phyloP scores from a whole-genome alignment of 768 basidiomycete genomes.

The Podaxis carcinomalis region DNA sequence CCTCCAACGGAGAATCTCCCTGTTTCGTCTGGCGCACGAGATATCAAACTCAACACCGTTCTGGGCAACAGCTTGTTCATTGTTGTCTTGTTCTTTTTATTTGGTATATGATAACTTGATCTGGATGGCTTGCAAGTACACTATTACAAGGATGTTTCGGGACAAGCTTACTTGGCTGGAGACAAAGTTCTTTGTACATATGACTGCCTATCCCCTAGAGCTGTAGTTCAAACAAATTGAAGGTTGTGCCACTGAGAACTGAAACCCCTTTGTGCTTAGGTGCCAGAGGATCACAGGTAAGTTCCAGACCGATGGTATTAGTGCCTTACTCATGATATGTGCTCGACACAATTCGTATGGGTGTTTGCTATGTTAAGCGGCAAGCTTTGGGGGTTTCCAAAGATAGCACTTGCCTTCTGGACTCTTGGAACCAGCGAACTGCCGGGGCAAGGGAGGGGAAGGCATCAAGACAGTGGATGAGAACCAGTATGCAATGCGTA shows the following conservation, averaged over 20 bases:
- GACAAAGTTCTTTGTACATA: too few relatives aligned
- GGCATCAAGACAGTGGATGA: too few relatives aligned
- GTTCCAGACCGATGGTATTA: slow-evolving; percentile 33
- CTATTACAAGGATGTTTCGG: not conserved
- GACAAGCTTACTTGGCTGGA: slow-evolving; percentile 27
- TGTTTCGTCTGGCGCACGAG: not conserved
- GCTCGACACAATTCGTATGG: slow-evolving; percentile 43
- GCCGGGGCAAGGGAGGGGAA: too few relatives aligned
- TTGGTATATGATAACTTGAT: not conserved
- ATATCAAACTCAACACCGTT: not conserved
- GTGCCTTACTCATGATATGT: slow-evolving; percentile 40
- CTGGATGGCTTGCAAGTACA: not conserved
- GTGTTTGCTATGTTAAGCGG: slow-evolving; percentile 35
- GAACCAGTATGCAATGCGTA: too few relatives aligned
- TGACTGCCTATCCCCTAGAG: too few relatives aligned
- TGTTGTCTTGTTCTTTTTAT: not conserved
- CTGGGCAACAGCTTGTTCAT: not conserved
- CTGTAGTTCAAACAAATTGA: too few relatives aligned
- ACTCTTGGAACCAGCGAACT: too few relatives aligned
- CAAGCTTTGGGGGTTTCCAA: too few relatives aligned
- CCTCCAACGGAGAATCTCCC: not conserved
- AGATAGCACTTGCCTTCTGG: too few relatives aligned
- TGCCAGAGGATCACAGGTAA: slow-evolving; percentile 25
- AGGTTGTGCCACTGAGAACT: too few relatives aligned
- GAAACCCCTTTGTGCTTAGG: too few relatives aligned